These are phyloP conservation scores for Solanum corneliomulleri DNA, from an alignment of 257 asterid genomes.

Conservation along the genomic window DNA sequence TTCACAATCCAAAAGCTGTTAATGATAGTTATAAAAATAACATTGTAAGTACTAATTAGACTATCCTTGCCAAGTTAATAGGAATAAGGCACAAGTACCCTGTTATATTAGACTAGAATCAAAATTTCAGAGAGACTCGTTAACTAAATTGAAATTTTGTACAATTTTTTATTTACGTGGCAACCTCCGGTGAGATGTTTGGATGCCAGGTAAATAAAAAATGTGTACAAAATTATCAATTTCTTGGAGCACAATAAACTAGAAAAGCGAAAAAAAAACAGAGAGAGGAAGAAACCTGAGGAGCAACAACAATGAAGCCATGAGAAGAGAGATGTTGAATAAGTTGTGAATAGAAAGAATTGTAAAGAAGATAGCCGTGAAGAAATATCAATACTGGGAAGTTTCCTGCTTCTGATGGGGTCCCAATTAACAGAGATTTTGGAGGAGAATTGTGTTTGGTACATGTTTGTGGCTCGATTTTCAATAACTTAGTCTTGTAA, in stretches of 20 bases:
- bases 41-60: not conserved
- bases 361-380: slow-evolving; percentile 77
- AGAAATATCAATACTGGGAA: slow-evolving; percentile 62
- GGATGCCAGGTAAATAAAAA: accelerated
- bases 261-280: not conserved
- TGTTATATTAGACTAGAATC: accelerated
- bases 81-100: too few species aligned
- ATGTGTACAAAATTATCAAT: not conserved
- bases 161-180: accelerated
- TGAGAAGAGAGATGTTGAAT: slow-evolving; percentile 70
- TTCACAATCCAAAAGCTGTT: not conserved
- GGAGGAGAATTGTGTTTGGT: slow-evolving; percentile 34
- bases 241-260: not conserved
- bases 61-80: too few species aligned
- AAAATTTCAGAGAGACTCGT: accelerated
- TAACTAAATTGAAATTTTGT: too few species aligned
- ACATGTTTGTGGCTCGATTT: slow-evolving; percentile 16
- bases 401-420: slow-evolving; percentile 43
- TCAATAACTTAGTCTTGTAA: slow-evolving; percentile 16
- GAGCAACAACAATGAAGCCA: slow-evolving; percentile 75
- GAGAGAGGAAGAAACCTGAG: slow-evolving; percentile 43
- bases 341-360: slow-evolving; percentile 79
- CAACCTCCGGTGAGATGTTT: too few species aligned
- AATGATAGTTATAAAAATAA: not conserved
- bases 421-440: slow-evolving; percentile 44